phyloP scores from a whole-genome alignment of 345 rosid genomes.

The Eucalyptus cloeziana region DNA sequence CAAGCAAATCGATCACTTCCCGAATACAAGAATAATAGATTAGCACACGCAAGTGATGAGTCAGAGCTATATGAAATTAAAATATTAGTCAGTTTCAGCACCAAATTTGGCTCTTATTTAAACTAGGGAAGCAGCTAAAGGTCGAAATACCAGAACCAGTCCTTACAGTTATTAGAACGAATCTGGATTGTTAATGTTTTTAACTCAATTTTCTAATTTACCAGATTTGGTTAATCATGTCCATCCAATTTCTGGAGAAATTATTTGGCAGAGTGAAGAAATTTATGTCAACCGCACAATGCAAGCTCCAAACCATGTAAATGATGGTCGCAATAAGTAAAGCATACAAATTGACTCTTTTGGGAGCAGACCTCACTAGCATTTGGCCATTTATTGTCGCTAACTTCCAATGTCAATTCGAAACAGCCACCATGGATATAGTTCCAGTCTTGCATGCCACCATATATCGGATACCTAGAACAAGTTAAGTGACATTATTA shows the following conservation, averaged over 20 bases:
- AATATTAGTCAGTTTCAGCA: background rate
- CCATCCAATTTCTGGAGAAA: background rate
- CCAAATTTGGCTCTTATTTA: background rate
- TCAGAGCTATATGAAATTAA: background rate
- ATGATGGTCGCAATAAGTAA: background rate
- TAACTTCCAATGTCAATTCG: constrained; percentile 91
- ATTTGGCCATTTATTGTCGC: constrained; percentile 91
- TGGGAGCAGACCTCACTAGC: constrained; percentile 57
- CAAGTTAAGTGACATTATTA: background rate
- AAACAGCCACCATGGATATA: constrained; percentile 92
- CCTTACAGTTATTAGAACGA: background rate
- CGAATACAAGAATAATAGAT: background rate
- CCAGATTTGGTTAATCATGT: background rate
- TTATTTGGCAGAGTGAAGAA: background rate
- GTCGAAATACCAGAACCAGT: background rate
- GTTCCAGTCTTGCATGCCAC: constrained; percentile 99
- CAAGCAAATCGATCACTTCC: background rate
- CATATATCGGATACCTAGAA: constrained; percentile 92
- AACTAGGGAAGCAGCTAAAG: background rate
- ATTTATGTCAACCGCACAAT: background rate
- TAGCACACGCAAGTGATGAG: background rate
- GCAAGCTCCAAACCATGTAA: background rate
- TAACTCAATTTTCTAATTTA: background rate
- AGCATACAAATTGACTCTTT: background rate
- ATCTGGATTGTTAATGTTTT: background rate